Conservation (phyloP, 148 eudicot genomes). For the Polygonum aviculare region DNA sequence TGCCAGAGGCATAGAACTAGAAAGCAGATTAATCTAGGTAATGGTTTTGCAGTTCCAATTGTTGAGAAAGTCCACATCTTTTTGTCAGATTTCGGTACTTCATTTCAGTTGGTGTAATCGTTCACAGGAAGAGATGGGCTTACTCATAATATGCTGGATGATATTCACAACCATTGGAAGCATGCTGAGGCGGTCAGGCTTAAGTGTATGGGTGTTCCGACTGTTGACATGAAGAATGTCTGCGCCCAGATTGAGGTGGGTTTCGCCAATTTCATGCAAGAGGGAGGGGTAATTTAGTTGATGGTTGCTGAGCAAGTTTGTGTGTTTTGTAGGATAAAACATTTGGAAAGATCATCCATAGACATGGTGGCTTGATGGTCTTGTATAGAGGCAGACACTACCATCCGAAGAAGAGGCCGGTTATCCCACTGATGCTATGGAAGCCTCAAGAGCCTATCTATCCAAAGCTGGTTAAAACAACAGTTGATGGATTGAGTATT, state of each 20-base stretch:
- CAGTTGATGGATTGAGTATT: slow-evolving; percentile 78
- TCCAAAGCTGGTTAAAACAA: slow-evolving; percentile 86
- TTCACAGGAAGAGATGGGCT: slow-evolving; percentile 84
- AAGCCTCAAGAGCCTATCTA: slow-evolving; percentile 92
- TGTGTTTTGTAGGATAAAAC: slow-evolving; percentile 60
- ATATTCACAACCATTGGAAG: slow-evolving; percentile 88
- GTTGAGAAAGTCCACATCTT: neutral
- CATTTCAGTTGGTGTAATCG: slow-evolving; percentile 12
- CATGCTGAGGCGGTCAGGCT: slow-evolving; percentile 79
- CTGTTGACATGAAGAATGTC: slow-evolving; percentile 85
- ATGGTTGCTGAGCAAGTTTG: neutral
- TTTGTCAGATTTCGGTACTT: too few species aligned
- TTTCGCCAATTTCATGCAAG: neutral
- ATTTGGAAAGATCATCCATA: slow-evolving; percentile 66
- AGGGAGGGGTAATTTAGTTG: neutral
- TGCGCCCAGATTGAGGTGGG: slow-evolving; percentile 75
- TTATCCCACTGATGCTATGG: slow-evolving; percentile 92
- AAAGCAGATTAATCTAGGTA: slow-evolving; percentile 82
- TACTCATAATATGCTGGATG: slow-evolving; percentile 92
- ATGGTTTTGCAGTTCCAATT: neutral
- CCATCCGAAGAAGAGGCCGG: slow-evolving; percentile 64
- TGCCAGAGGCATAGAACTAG: slow-evolving; percentile 56
- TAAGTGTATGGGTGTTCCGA: slow-evolving; percentile 96
- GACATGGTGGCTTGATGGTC: slow-evolving; percentile 66
- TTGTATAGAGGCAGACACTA: slow-evolving; percentile 85